Evolutionary conservation across 2,329 filamentous ascomycete genomes (phyloP).

Genomic region (Pseudocercospora macadamiae): DNA sequence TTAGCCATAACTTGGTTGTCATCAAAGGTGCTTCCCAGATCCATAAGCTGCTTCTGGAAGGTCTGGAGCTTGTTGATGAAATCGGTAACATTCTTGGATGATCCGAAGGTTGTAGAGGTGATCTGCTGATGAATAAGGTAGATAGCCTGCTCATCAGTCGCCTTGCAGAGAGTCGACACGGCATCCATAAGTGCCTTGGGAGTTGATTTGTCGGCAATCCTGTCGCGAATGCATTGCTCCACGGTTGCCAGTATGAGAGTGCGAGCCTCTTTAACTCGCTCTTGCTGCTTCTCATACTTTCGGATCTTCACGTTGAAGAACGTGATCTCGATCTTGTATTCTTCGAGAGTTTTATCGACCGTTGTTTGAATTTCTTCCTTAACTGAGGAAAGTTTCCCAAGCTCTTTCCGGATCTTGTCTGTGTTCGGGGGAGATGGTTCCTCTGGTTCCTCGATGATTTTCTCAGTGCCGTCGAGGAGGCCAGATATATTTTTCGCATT

Average conservation of each 20-base stretch:
- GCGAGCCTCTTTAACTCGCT: neutral
- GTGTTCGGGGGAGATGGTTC: neutral
- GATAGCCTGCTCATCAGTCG: neutral
- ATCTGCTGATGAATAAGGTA: neutral
- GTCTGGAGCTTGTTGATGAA: neutral
- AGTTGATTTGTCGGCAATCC: neutral
- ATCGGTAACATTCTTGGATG: neutral
- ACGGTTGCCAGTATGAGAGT: neutral
- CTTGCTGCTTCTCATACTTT: neutral
- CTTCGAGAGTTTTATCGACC: neutral
- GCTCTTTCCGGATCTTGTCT: neutral
- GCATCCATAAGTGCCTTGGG: neutral
- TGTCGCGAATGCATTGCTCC: neutral
- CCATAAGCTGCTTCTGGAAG: neutral
- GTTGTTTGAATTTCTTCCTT: no score
- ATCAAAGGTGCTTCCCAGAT: neutral
- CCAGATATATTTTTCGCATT: neutral
- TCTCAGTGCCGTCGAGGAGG: neutral
- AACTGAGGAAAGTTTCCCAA: neutral
- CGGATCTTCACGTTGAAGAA: neutral
- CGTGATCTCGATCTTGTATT: neutral
- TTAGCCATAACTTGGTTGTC: neutral
- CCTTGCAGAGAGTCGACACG: neutral
- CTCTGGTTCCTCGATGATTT: neutral
- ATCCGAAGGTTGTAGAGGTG: neutral